Base-by-base conservation (phyloP, 768 basidiomycete genomes). In the Kwoniella mangroviensis region DNA sequence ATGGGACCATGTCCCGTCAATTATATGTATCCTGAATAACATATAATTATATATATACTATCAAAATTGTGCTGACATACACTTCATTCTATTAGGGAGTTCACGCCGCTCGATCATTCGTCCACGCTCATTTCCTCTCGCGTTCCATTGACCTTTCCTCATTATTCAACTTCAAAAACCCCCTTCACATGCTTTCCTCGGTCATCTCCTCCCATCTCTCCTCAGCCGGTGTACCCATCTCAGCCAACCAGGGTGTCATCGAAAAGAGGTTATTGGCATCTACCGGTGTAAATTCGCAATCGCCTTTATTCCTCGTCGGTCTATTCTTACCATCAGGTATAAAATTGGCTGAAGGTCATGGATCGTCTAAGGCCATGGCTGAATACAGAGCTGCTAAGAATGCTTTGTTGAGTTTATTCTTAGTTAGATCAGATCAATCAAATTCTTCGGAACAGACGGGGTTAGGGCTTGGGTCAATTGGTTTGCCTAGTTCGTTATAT, bases 231-330 rank as follows among this genome's bases (percentile, higher is more conserved):
- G 41, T 68, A 22, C 26, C 59, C 62, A 63, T 58, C 52, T 22
- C 53, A 40, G 70, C 67, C 74, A 94, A 69, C 52, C 61, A 63
- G 40, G 68, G 55, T 5, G 19, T 64, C 26, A 69, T 69, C 56
- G 68, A 69, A 34, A 43, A 45, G 12, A 53, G 94, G 81, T 83
- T 99, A 64, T 85, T 99, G 68, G 93, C 91, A 79, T 95, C 98
- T 83, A 94, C 94, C 0, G 97, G 97, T 79, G 90, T 94, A 56
- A 89, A 89, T 74, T 91, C 93, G 1, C 92, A 92, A 75, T 90
- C 93, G 3, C 95, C 97, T 1, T 87, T 95, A 49, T 99, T 91
- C 82, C 91, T 97, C n/a, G 91, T 96, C n/a, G 97, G 94, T 19
- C 91, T 97, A 69, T 98, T 88, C 73, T 82, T 92, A 89, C 24